A percentile compares a stretch with the other conserved stretches of the same genome.
These are phyloP conservation scores for Strobilomyces echinocephalus DNA, from an alignment of 768 basidiomycete species.

Conservation along the genomic window DNA sequence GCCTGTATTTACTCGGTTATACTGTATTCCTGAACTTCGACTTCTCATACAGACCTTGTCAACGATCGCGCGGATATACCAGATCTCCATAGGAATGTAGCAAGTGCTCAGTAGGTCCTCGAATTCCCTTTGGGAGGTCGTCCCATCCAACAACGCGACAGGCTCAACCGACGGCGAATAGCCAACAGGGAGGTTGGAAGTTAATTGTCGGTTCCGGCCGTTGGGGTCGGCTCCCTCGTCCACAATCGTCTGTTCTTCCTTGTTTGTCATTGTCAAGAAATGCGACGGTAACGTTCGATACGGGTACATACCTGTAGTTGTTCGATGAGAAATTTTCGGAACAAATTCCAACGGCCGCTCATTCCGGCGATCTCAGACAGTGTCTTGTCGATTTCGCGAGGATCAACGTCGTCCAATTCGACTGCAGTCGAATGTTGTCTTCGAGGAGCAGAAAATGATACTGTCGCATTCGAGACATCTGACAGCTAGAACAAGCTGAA, in stretches of 20 bases:
- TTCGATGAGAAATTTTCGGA: conserved; percentile 80
- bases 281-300: neutral
- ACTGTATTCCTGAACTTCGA: neutral
- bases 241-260: conserved; percentile 16
- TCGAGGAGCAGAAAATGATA: conserved; percentile 28
- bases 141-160: conserved; percentile 38
- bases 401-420: conserved; percentile 67
- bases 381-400: conserved; percentile 86
- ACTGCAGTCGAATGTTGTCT: conserved; percentile 28
- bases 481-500: conserved; percentile 35
- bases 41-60: conserved; percentile 65
- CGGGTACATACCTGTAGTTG: conserved; percentile 51
- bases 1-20: conserved; percentile 50
- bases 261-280: conserved; percentile 1
- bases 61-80: conserved; percentile 83
- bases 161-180: conserved; percentile 3
- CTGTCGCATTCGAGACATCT: conserved; percentile 42
- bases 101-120: conserved; percentile 64
- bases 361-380: conserved; percentile 87
- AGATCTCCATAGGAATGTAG: conserved; percentile 86
- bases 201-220: conserved; percentile 1
- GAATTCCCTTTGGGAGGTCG: conserved; percentile 54
- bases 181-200: neutral
- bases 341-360: conserved; percentile 87
- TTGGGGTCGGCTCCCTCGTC: conserved; percentile 4